Conservation (phyloP, 2,329 filamentous ascomycete species). For the Atkinsonella texensis region DNA sequence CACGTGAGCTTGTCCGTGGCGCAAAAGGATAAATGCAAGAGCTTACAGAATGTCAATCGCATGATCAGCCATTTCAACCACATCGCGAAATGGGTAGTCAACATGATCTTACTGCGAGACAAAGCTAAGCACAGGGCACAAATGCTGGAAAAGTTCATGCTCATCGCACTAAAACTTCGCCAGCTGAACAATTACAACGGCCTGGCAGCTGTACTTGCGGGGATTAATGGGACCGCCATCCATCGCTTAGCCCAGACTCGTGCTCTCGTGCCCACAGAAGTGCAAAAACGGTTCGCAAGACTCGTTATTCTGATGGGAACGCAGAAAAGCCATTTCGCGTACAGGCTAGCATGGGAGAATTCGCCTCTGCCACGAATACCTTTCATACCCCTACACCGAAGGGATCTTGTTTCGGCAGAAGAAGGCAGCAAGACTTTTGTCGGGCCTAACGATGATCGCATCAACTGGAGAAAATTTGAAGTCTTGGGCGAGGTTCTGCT, state of each 20-base stretch:
- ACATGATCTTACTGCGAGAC: conserved; percentile 77
- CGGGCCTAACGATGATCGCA: conserved; percentile 56
- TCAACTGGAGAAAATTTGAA: conserved; percentile 99
- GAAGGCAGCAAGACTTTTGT: conserved; percentile 88
- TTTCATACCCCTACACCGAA: conserved; percentile 78
- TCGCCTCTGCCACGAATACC: conserved; percentile 82
- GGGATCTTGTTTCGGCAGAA: conserved; percentile 84
- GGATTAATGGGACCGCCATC: conserved; percentile 78
- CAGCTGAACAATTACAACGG: conserved; percentile 96
- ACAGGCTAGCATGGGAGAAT: conserved; percentile 96
- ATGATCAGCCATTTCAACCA: conserved; percentile 93
- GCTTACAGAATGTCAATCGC: conserved; percentile 76
- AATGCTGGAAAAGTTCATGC: conserved; percentile 94
- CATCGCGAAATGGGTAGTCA: conserved; percentile 69
- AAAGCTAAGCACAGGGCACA: conserved; percentile 90
- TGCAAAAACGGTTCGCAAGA: conserved; percentile 76
- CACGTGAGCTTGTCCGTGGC: conserved; percentile 68
- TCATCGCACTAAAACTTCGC: conserved; percentile 71
- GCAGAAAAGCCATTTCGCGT: conserved; percentile 85
- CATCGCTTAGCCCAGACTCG: conserved; percentile 73
- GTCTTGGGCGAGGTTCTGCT: conserved; percentile 86
- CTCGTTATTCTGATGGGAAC: conserved; percentile 87
- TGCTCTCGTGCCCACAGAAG: conserved; percentile 56
- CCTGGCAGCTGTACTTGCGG: conserved; percentile 84
- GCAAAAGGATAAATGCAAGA: conserved; percentile 63